A percentile compares a stretch with the other conserved stretches of the same genome.
Conservation (phyloP, 2,329 filamentous ascomycete genomes). For the Blumeria graminis region DNA sequence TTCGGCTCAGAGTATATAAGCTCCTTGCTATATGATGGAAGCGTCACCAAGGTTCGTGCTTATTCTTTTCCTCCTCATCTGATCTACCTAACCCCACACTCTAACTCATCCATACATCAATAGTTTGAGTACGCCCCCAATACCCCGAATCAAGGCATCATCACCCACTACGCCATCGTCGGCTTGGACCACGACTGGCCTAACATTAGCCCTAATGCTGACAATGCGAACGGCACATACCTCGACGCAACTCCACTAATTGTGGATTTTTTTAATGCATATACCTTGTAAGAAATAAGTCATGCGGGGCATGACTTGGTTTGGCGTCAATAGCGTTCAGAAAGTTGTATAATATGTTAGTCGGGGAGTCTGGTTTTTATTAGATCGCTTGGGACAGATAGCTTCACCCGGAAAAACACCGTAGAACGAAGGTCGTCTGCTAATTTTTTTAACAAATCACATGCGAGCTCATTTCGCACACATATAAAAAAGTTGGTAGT, state of each 20-base stretch:
- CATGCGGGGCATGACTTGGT: too few species aligned
- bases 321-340: neutral
- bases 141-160: conserved; percentile 1
- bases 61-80: neutral
- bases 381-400: too few species aligned
- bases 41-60: conserved; percentile 4
- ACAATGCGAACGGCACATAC: conserved; percentile 5
- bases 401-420: too few species aligned
- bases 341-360: too few species aligned
- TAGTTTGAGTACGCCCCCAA: conserved; percentile 1
- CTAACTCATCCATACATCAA: neutral
- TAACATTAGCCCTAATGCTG: conserved; percentile 13
- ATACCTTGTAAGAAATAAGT: neutral
- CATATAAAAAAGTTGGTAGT: too few species aligned
- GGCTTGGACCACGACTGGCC: conserved; percentile 18
- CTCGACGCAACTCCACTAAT: conserved; percentile 19
- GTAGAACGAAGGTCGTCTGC: too few species aligned
- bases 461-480: too few species aligned
- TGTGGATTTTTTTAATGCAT: conserved; percentile 17
- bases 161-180: conserved; percentile 1
- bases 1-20: conserved; percentile 5
- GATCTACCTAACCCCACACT: neutral
- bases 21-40: conserved; percentile 5
- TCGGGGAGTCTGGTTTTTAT: too few species aligned
- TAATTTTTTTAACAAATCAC: too few species aligned